Percentiles rank a stretch among this genome's conserved stretches.
Evolutionary conservation across 2,329 filamentous ascomycete genomes (phyloP).

Genomic region (Acrocalymma vagum): DNA sequence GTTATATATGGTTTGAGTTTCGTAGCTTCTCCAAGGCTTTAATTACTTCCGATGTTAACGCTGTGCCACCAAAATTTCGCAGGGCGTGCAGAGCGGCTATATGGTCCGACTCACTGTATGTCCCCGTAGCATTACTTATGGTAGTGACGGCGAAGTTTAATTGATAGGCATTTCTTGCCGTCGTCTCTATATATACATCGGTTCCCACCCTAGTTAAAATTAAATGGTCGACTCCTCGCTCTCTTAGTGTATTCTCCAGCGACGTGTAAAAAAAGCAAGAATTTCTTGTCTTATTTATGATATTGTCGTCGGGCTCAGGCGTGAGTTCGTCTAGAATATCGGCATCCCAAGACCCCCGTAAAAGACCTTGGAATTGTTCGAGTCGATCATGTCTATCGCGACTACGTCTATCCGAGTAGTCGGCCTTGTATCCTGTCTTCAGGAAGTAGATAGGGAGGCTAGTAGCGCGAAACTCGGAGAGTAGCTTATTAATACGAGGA

Average conservation of each 20-base stretch:
- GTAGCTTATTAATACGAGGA: slow-evolving; percentile 19
- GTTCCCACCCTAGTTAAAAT: slow-evolving; percentile 20
- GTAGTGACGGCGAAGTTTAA: slow-evolving; percentile 8
- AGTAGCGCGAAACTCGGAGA: slow-evolving; percentile 11
- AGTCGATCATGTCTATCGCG: slow-evolving; percentile 10
- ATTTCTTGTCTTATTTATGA: slow-evolving; percentile 18
- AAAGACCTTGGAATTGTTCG: slow-evolving; percentile 15
- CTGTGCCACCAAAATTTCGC: slow-evolving; percentile 11
- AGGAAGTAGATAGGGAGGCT: slow-evolving; percentile 16
- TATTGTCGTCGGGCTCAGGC: slow-evolving; percentile 12
- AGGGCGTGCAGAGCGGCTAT: slow-evolving; percentile 11
- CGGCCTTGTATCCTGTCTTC: slow-evolving; percentile 11
- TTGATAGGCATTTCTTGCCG: slow-evolving; percentile 9
- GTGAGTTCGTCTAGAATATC: slow-evolving; percentile 21
- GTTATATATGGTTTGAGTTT: slow-evolving; percentile 10
- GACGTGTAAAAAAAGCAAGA: slow-evolving; percentile 17
- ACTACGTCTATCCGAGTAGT: slow-evolving; percentile 19
- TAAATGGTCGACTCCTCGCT: slow-evolving; percentile 16
- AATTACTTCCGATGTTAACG: slow-evolving; percentile 10
- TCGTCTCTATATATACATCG: slow-evolving; percentile 20
- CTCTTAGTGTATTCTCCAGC: slow-evolving; percentile 10
- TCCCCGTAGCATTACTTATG: slow-evolving; percentile 12
- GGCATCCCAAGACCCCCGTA: slow-evolving; percentile 19
- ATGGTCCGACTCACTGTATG: slow-evolving; percentile 10
- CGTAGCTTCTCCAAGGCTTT: slow-evolving; percentile 10